Evolutionary conservation across 2,329 filamentous ascomycete species (phyloP).

Genomic region (Fusarium proliferatum): DNA sequence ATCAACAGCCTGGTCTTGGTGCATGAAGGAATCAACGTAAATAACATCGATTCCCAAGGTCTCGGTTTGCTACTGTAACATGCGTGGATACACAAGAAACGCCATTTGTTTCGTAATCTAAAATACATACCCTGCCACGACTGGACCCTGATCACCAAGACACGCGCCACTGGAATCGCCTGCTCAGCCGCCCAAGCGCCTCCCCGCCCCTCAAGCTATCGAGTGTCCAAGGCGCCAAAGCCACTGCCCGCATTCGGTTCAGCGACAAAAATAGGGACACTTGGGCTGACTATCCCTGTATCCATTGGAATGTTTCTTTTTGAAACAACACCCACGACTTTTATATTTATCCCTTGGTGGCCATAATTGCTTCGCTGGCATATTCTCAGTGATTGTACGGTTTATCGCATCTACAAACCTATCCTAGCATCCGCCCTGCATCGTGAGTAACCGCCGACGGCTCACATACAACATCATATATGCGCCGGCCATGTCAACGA

Average conservation of each 20-base stretch:
- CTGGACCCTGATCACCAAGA: constrained; percentile 30
- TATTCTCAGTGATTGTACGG: background rate
- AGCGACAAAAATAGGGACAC: constrained; percentile 39
- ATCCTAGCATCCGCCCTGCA: background rate
- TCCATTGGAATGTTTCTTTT: constrained; percentile 21
- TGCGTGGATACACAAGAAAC: constrained; percentile 19
- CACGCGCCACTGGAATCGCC: constrained; percentile 32
- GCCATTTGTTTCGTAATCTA: constrained; percentile 27
- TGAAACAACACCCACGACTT: constrained; percentile 21
- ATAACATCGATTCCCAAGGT: background rate
- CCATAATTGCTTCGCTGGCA: background rate
- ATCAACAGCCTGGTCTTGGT: background rate
- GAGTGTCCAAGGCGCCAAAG: constrained; percentile 25
- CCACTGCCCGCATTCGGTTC: constrained; percentile 35
- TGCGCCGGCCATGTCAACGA: constrained; percentile 40
- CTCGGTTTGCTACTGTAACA: constrained; percentile 1
- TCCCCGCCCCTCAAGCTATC: constrained; percentile 16
- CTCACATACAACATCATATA: constrained; percentile 11
- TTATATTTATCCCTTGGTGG: constrained; percentile 16
- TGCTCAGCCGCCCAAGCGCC: constrained; percentile 38
- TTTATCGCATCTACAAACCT: background rate
- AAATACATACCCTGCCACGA: constrained; percentile 28
- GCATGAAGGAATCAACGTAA: background rate
- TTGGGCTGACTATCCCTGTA: constrained; percentile 22
- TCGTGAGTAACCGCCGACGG: background rate